Base-by-base conservation (phyloP, 352 stramenopile genomes). In the Globisporangium camurandrum region DNA sequence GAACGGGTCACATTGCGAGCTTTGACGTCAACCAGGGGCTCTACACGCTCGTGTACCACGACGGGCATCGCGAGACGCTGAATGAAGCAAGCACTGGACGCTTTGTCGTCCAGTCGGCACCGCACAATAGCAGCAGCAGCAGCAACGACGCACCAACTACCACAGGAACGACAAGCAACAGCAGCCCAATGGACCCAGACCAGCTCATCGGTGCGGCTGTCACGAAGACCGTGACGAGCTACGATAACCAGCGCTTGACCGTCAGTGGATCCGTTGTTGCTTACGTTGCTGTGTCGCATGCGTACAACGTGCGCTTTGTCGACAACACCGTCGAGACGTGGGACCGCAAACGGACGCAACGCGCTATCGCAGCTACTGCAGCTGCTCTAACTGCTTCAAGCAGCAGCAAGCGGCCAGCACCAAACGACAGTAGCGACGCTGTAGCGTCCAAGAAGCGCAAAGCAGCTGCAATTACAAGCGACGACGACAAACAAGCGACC, bases 31-130 rank as follows among this genome's bases (percentile, higher is more conserved):
- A 50, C 43, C 57, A 56, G 26, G 71, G 62, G 0, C 41, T 78
- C 24, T 87, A 87, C 55, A 62, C 62, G 16, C 55, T 87, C 16
- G 50, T 66, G 20, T 87, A 74, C 49, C 68, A 67, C 49, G 75
- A 87, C 59, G 61, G 66, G 50, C 61, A 75, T 59, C 43, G 44
- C 41, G 65, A 83, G 39, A 44, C 64, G 9, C 49, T 84, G 7
- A 33, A 64, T 4, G 59, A 67, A 39, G 51, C 20, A 11, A 33
- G 62, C 4, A 47, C 77, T 8, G 69, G 73, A 14, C 36, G 47
- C 14, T 69, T 75, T 40, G 58, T 82, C 20, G 81, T 87, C 17
- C 22, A 52, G 24, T 42, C 26, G 38, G 42, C 11, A 17, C 1
- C 0, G 46, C 33, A 9, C n/a, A 9, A n/a, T 20, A 43, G 6